Base-by-base conservation (phyloP, 768 basidiomycete species). In the Psilocybe tampanensis region DNA sequence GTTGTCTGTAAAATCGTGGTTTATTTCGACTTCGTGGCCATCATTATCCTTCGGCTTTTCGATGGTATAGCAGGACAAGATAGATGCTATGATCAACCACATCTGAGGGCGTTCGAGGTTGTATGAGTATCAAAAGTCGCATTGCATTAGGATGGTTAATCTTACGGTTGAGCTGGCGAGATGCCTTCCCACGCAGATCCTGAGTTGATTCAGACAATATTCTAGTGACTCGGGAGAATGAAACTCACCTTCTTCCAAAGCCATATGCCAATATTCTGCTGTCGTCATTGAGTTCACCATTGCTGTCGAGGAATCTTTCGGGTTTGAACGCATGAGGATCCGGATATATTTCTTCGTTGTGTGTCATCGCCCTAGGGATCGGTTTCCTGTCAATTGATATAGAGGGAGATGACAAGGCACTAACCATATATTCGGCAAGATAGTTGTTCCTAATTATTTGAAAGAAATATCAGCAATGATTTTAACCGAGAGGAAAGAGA, bases 311-410 rank as follows among this genome's bases (percentile, higher is more conserved):
- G 60, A 70, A 72, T 15, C 70, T 60, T 29, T 71, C 69, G 2
- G 71, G 71, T 2, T 62, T 66, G 58, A 72, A 72, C 8, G 39
- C 52, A 11, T 59, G 34, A 0, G 69, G 66, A 11, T 71, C 64
- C 2, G 58, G 56, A 39, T 65, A 72, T 18, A 60, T 44, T 1
- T 58, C 43, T 23, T 59, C 54, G 50, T 72, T 64, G 43, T 67
- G 71, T 22, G 63, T 61, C 55, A 70, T 66, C 0, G 66, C 64
- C 61, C 61, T n/a, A n/a, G n/a, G n/a, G n/a, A n/a, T n/a, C n/a
- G n/a, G n/a, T n/a, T n/a, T n/a, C n/a, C n/a, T n/a, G n/a, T n/a
- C n/a, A n/a, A n/a, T 64, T 21, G 23, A 22, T 45, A 17, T 3
- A 32, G 21, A 17, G 8, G 17, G 9, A 39, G 22, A 19, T 22